phyloP scores from a whole-genome alignment of 2,329 filamentous ascomycete genomes.

The Cordyceps sp. region DNA sequence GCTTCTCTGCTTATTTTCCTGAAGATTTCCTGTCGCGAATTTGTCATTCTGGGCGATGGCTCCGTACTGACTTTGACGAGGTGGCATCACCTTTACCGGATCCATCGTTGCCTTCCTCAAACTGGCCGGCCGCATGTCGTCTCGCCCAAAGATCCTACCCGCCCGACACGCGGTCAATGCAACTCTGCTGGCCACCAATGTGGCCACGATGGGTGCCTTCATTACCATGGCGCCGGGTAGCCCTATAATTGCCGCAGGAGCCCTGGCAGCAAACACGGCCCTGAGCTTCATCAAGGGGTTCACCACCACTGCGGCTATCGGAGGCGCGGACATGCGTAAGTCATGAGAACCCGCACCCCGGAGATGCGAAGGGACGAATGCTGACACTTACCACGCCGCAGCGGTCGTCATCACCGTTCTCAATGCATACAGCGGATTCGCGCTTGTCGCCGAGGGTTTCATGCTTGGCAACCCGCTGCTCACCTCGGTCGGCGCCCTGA shows the following conservation, averaged over 20 bases:
- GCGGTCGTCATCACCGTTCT: constrained; percentile 77
- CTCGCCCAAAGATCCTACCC: constrained; percentile 53
- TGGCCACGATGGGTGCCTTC: constrained; percentile 73
- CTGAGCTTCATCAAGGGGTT: constrained; percentile 76
- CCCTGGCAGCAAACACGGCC: constrained; percentile 57
- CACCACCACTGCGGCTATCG: constrained; percentile 76
- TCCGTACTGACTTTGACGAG: constrained; percentile 10
- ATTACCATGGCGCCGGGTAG: constrained; percentile 66
- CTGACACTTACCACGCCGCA: constrained; percentile 9
- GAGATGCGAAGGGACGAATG: background rate
- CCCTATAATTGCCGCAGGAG: constrained; percentile 62
- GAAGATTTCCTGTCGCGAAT: too few relatives aligned
- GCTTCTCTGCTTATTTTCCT: too few relatives aligned
- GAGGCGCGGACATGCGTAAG: constrained; percentile 77
- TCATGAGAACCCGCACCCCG: too few relatives aligned
- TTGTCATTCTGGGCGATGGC: background rate
- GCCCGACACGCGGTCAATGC: constrained; percentile 64
- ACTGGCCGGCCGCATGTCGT: constrained; percentile 68
- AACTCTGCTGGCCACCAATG: constrained; percentile 56
- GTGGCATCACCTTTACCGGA: constrained; percentile 78
- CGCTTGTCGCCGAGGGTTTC: constrained; percentile 75
- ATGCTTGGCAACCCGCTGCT: constrained; percentile 81
- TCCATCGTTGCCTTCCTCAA: constrained; percentile 84
- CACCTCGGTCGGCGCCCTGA: constrained; percentile 72
- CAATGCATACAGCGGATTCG: constrained; percentile 83